Evolutionary conservation across 2,329 filamentous ascomycete genomes (phyloP).

Genomic region (Fusarium pseudoanthophilum): DNA sequence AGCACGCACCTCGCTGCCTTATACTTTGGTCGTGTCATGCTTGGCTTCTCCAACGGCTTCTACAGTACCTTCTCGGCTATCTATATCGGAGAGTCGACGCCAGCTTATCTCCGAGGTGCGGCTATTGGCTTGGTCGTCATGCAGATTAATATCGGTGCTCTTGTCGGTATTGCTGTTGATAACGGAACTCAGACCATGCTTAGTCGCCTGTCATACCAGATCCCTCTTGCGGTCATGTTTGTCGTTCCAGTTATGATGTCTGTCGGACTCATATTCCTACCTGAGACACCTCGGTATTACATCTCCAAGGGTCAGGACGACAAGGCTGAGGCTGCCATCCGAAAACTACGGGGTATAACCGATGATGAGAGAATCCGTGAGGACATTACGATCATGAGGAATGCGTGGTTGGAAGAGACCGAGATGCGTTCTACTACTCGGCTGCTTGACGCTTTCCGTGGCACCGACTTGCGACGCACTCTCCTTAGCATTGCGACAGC

Average conservation of each 20-base stretch:
- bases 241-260: not conserved
- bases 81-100: not conserved
- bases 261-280: not conserved
- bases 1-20: not conserved
- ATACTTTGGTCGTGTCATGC: not conserved
- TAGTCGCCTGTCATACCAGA: not conserved
- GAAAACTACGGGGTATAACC: not conserved
- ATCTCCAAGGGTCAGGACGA: not conserved
- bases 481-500: not conserved
- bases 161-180: not conserved
- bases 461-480: not conserved
- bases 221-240: not conserved
- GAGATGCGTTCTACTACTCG: not conserved
- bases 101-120: not conserved
- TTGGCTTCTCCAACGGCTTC: not conserved
- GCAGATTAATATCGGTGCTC: not conserved
- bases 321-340: not conserved
- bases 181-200: not conserved
- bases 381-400: not conserved
- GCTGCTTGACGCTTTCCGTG: not conserved
- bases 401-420: not conserved
- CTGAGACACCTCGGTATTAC: not conserved
- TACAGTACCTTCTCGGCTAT: not conserved
- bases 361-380: not conserved
- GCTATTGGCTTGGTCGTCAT: not conserved